Evolutionary conservation across 2,329 filamentous ascomycete species (phyloP), one percentile per base, ranked within the genome.

Genomic region (Cryphonectria naterciae): DNA sequence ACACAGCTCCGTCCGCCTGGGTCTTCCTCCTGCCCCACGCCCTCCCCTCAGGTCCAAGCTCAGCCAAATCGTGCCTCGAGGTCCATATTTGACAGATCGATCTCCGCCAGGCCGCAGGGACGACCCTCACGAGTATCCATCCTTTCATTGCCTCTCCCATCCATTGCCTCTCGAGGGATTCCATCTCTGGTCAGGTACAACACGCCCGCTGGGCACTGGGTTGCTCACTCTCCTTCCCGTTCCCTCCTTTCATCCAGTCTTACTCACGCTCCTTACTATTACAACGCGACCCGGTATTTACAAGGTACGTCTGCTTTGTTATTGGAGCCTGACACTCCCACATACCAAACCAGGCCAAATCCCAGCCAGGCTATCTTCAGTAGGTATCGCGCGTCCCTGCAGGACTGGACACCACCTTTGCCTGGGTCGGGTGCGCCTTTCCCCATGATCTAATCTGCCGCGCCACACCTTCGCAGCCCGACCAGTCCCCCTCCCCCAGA

Each of bases 71-170:
- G 41, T 15, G 13, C 32, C n/a, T 66, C 49, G 28, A 65, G 43
- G n/a, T 65, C 37, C 63, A 65, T 65, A 62, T 54, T 54, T 13
- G 61, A 65, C 43, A 64, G 61, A 65, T 64, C 39, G 37, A 17
- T 32, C 61, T 13, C 39, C 61, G 37, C 37, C 39, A 58, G 17
- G 60, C 70, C 41, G 69, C 70, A 71, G 70, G 70, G 61, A 69
- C 70, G 70, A 71, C 67, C 70, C 67, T 71, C 67, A 66, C 25
- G 65, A 61, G n/a, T 67, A 56, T 68, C 58, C 35, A 46, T 46
- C 41, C 35, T 13, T 35, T 32, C 35, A n/a, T 35, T 32, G 32
- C 32, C 28, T 32, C 28, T 32, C 28, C 28, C 28, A 32, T 32
- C 28, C 3, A 32, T 32, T 32, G 28, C 56, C 56, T 35, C 56